Evolutionary conservation across 371 early-diverging fungal genomes (phyloP).

Genomic region (Mucor mucedo): DNA sequence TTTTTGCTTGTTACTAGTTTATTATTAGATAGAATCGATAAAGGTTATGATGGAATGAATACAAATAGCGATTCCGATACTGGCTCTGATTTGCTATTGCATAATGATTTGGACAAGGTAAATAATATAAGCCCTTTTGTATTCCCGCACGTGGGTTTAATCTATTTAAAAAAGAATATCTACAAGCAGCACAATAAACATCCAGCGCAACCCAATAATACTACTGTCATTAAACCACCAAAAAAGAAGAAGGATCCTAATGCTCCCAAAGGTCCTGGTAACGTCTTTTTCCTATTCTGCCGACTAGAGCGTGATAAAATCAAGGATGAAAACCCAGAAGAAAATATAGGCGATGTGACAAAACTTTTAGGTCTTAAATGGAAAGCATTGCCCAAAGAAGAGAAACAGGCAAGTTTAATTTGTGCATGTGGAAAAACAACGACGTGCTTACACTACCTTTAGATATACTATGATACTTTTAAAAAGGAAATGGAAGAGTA

Average conservation of each 20-base stretch:
- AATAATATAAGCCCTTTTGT: not conserved
- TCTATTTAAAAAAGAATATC: not conserved
- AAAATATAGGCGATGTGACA: conserved; percentile 56
- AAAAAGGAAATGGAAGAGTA: conserved; percentile 56
- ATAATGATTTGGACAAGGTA: conserved; percentile 29
- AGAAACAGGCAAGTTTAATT: conserved; percentile 51
- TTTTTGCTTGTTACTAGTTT: conserved; percentile 6
- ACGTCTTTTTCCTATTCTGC: conserved; percentile 70
- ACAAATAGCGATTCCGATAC: conserved; percentile 32
- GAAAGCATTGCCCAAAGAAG: conserved; percentile 54
- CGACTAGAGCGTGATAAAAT: conserved; percentile 61
- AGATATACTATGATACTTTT: conserved; percentile 59
- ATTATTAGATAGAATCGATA: conserved; percentile 41
- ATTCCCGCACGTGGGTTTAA: conserved; percentile 3
- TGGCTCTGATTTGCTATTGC: conserved; percentile 21
- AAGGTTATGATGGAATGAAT: conserved; percentile 11
- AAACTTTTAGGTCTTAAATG: conserved; percentile 56
- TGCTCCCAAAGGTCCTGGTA: conserved; percentile 71
- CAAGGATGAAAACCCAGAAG: conserved; percentile 60
- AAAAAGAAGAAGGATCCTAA: conserved; percentile 65
- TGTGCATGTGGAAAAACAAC: too few relatives aligned
- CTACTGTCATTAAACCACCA: conserved; percentile 32
- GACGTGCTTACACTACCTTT: not conserved
- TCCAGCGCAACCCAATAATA: not conserved
- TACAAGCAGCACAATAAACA: not conserved